Evolutionary conservation across 2,329 filamentous ascomycete species (phyloP).

Genomic region (Fusarium mangiferae): DNA sequence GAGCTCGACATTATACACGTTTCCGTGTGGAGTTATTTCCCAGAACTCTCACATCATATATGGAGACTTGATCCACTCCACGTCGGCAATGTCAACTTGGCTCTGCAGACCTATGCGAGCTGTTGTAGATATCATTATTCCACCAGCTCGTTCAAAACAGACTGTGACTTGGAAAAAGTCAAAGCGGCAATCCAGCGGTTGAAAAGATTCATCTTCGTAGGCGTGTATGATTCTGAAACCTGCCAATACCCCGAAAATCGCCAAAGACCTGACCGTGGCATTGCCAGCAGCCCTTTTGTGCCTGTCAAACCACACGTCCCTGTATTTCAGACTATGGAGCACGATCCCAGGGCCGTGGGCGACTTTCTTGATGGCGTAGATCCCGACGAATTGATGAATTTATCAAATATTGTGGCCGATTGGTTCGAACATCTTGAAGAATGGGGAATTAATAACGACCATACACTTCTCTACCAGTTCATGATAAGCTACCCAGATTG

Average conservation of each 20-base stretch:
- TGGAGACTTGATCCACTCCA: background rate
- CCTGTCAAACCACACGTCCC: background rate
- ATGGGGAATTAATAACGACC: background rate
- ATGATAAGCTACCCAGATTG: background rate
- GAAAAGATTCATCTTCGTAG: background rate
- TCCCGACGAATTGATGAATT: fast-evolving
- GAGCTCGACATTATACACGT: background rate
- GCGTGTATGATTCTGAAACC: background rate
- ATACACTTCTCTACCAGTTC: background rate
- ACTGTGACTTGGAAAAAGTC: background rate
- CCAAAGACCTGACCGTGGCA: fast-evolving
- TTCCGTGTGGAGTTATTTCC: background rate
- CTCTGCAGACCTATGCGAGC: background rate
- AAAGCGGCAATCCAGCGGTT: background rate
- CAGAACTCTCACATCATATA: background rate
- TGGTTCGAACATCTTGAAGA: background rate
- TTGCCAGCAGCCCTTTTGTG: background rate
- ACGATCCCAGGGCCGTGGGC: background rate
- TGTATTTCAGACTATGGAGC: no score
- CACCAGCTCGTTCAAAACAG: background rate
- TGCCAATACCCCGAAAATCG: background rate
- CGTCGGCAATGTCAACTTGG: background rate
- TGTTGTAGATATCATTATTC: background rate
- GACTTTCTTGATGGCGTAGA: background rate
- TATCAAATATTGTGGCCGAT: fast-evolving